Evolutionary conservation across 768 basidiomycete species (phyloP).

Genomic region (Suillus alpinus): DNA sequence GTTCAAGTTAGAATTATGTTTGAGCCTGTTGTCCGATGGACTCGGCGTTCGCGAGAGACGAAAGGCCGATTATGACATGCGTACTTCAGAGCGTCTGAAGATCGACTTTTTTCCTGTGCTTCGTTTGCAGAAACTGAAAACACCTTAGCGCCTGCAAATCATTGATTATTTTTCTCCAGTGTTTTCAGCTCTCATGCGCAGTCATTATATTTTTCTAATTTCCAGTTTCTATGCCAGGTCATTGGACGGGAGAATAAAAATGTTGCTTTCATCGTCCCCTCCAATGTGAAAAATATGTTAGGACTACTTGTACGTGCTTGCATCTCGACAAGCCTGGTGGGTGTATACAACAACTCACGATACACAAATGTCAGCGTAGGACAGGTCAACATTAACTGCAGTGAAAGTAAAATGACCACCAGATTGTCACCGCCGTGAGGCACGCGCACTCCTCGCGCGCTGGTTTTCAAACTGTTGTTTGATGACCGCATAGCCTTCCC

Average conservation of each 20-base stretch:
- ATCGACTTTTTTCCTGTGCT: too few species aligned
- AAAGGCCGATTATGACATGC: too few species aligned
- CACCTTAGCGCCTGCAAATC: too few species aligned
- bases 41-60: too few species aligned
- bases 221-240: background rate
- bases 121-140: too few species aligned
- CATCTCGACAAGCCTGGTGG: too few species aligned
- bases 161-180: background rate
- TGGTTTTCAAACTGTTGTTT: conserved; percentile 55
- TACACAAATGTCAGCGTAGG: background rate
- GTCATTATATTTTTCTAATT: background rate
- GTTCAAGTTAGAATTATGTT: too few species aligned
- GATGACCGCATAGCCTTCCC: conserved; percentile 63
- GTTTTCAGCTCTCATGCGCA: background rate
- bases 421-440: conserved; percentile 21
- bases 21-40: too few species aligned
- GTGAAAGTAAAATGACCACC: background rate
- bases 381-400: background rate
- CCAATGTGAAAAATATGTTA: background rate
- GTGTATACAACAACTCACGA: background rate
- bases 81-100: too few species aligned
- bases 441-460: conserved; percentile 24
- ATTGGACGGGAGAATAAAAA: background rate
- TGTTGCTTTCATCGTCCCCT: background rate
- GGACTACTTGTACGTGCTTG: background rate